Base-by-base conservation (phyloP, 1,284 basidiomycete species). In the Ganoderma resinaceum region DNA sequence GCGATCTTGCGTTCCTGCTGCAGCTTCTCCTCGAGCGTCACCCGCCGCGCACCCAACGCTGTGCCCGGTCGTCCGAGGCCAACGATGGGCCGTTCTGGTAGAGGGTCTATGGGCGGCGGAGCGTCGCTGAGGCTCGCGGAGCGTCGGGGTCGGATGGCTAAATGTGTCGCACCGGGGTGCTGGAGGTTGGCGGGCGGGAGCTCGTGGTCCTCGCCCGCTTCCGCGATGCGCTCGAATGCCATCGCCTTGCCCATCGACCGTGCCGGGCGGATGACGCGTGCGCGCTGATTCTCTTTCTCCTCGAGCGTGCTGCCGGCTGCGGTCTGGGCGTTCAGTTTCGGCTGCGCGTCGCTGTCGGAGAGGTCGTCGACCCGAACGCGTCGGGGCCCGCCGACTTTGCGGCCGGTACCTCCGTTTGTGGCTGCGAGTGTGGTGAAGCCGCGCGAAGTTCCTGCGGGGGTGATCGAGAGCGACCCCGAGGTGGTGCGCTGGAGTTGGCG, bases 61-160 rank as follows among this genome's bases (percentile, higher is more conserved):
- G 87, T 87, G 23, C 84, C 87, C 35, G 89, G 87, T 38, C 88
- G 80, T 59, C 76, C 76, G 43, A 80, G 77, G 11, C 55, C 58
- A 3, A 26, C 61, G 49, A 66, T 57, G 7, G 67, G 67, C 2
- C 67, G 67, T 31, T 72, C 71, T 58, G 73, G 74, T 26, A 79
- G 74, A 59, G 80, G 82, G 35, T 80, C 80, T 63, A 82, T 81
- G 62, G 63, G 66, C 75, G 80, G 73, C 73, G 83, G 68, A 78
- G 80, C 33, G 75, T 79, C 75, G 74, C 90, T 91, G 62, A 92
- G 78, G 76, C 91, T 92, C 20, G 89, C 89, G 37, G 91, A 92
- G 62, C 91, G 83, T 64, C 91, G 82, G 62, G 89, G 86, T 42
- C 90, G 85, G 11, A 55, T 35, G 23, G 60, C 35, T 11, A 31